These are phyloP conservation scores for Fusarium sacchari DNA, from an alignment of 2,329 filamentous ascomycete genomes.

Conservation along the genomic window DNA sequence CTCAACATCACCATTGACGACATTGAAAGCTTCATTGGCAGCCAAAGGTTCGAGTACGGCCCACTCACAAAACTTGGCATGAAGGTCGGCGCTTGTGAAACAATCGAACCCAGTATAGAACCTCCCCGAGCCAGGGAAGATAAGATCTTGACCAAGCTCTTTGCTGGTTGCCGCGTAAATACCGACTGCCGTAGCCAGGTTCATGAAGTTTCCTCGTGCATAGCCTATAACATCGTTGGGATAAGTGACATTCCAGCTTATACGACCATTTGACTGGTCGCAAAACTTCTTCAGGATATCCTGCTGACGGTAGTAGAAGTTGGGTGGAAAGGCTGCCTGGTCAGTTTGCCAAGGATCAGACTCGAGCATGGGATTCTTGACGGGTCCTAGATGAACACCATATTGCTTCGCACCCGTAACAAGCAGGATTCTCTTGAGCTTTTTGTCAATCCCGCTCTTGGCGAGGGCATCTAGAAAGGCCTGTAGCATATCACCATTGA, in stretches of 20 bases:
- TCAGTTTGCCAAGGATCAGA: constrained; percentile 1
- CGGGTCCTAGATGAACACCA: constrained; percentile 3
- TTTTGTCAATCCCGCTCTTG: neutral
- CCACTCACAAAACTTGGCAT: constrained; percentile 11
- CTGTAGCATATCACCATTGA: constrained; percentile 15
- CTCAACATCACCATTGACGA: constrained; percentile 7
- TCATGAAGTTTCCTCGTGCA: constrained; percentile 21
- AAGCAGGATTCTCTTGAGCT: neutral
- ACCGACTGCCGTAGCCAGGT: constrained; percentile 1
- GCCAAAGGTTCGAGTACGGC: neutral
- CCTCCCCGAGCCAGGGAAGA: neutral
- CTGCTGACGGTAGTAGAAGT: constrained; percentile 20
- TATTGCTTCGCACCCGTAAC: constrained; percentile 9
- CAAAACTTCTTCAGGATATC: neutral
- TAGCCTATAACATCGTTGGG: constrained; percentile 21
- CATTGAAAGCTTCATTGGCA: constrained; percentile 1
- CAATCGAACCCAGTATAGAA: constrained; percentile 1
- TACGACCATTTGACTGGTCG: neutral
- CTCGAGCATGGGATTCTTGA: constrained; percentile 8
- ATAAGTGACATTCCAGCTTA: constrained; percentile 8
- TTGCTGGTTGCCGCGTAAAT: constrained; percentile 3
- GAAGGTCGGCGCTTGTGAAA: neutral
- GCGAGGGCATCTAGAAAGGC: neutral
- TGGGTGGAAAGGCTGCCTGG: constrained; percentile 9
- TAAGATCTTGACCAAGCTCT: neutral